Conservation (phyloP, 2,329 filamentous ascomycete genomes). For the Verticillium zaregamsianum region DNA sequence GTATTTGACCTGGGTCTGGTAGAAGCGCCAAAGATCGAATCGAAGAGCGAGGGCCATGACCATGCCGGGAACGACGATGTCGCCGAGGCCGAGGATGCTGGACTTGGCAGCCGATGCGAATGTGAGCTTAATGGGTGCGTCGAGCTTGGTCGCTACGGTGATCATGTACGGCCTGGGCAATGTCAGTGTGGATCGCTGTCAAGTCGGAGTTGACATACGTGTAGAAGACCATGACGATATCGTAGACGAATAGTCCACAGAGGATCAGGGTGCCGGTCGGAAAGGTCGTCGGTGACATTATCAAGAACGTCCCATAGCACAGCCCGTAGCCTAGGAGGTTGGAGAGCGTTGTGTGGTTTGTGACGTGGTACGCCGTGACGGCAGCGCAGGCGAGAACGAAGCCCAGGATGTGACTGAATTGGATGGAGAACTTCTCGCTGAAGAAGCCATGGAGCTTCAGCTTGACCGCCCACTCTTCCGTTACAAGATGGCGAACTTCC, state of each 20-base stretch:
- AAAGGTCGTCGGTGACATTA: slow-evolving; percentile 88
- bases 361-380: slow-evolving; percentile 65
- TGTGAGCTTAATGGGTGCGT: slow-evolving; percentile 88
- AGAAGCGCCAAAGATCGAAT: slow-evolving; percentile 87
- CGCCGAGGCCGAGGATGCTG: slow-evolving; percentile 88
- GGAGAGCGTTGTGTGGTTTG: slow-evolving; percentile 54
- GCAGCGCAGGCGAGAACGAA: slow-evolving; percentile 49
- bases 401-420: slow-evolving; percentile 54
- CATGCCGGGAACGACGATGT: slow-evolving; percentile 89
- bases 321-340: slow-evolving; percentile 86
- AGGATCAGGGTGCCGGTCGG: slow-evolving; percentile 75
- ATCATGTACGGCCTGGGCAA: slow-evolving; percentile 70
- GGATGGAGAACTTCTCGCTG: slow-evolving; percentile 45
- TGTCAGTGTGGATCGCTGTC: slow-evolving; percentile 13
- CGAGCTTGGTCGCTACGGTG: slow-evolving; percentile 80
- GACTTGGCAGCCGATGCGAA: slow-evolving; percentile 64
- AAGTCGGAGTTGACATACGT: slow-evolving; percentile 45
- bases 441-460: slow-evolving; percentile 47
- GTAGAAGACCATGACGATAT: slow-evolving; percentile 89
- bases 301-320: slow-evolving; percentile 74
- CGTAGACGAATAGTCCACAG: slow-evolving; percentile 82
- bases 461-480: slow-evolving; percentile 46
- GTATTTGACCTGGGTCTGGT: slow-evolving; percentile 61
- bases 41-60: slow-evolving; percentile 82
- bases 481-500: slow-evolving; percentile 46